Conservation (phyloP, 1,284 basidiomycete genomes). For the Agaricales sp. region DNA sequence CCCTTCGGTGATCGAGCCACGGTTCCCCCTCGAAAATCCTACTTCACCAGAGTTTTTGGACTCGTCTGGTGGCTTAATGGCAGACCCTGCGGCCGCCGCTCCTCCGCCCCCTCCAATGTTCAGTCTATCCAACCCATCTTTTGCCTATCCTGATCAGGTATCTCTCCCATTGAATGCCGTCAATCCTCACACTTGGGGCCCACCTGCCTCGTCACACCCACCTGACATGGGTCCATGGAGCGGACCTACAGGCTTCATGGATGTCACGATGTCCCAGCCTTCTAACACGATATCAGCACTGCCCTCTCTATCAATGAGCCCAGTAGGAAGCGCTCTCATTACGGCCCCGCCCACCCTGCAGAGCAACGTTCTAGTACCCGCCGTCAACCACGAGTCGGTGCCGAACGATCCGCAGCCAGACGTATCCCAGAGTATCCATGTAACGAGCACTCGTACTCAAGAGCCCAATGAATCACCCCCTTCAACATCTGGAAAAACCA, state of each 20-base stretch:
- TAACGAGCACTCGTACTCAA: neutral
- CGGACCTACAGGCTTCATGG: neutral
- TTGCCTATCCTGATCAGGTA: neutral
- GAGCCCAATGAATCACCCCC: neutral
- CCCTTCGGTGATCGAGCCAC: neutral
- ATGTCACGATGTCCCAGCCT: neutral
- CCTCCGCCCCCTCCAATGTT: too few relatives aligned
- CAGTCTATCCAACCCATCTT: neutral
- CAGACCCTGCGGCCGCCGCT: neutral
- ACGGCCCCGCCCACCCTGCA: neutral
- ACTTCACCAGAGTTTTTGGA: neutral
- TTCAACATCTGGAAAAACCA: neutral
- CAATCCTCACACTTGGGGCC: too few relatives aligned
- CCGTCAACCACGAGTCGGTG: neutral
- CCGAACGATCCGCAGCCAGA: neutral
- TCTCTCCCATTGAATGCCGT: neutral
- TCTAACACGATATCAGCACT: neutral
- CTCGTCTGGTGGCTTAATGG: neutral
- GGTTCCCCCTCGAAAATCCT: neutral
- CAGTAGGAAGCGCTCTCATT: neutral
- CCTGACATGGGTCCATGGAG: neutral
- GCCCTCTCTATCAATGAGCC: neutral
- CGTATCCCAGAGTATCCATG: neutral
- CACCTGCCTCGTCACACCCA: neutral
- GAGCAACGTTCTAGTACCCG: neutral